Percentiles rank a stretch among this genome's conserved stretches.
Conservation (phyloP, 2,329 filamentous ascomycete species). For the Colletotrichum tanaceti region DNA sequence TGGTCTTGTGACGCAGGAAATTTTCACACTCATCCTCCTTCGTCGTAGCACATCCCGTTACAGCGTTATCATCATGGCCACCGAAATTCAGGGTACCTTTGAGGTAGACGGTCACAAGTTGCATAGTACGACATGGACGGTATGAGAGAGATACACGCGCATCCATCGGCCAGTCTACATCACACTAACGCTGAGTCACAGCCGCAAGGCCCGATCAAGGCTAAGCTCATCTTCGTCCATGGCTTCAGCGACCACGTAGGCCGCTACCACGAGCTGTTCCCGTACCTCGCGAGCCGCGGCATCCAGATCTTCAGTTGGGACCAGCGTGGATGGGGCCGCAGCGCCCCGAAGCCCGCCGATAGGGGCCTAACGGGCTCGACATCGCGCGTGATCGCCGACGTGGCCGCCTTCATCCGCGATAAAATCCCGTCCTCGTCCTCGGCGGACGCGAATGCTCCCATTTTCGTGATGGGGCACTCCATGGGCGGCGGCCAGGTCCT, state of each 20-base stretch:
- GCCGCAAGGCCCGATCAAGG: slow-evolving; percentile 69
- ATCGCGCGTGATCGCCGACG: slow-evolving; percentile 77
- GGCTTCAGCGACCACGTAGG: slow-evolving; percentile 90
- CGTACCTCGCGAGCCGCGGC: slow-evolving; percentile 73
- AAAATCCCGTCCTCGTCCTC: slow-evolving; percentile 59
- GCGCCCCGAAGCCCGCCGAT: slow-evolving; percentile 70
- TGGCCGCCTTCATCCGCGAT: slow-evolving; percentile 77
- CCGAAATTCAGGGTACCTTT: slow-evolving; percentile 63
- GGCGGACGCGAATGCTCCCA: slow-evolving; percentile 57
- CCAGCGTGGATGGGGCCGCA: slow-evolving; percentile 89
- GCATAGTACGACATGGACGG: slow-evolving; percentile 70
- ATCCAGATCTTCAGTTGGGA: slow-evolving; percentile 85
- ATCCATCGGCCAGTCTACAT: not conserved
- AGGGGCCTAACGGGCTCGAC: slow-evolving; percentile 82
- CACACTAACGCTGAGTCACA: slow-evolving; percentile 45
- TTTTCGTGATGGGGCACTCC: slow-evolving; percentile 90
- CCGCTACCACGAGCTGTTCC: slow-evolving; percentile 81
- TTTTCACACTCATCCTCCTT: not conserved
- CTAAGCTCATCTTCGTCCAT: slow-evolving; percentile 85
- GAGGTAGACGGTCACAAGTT: slow-evolving; percentile 58
- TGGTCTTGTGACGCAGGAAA: not conserved
- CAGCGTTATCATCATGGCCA: slow-evolving; percentile 49
- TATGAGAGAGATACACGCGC: slow-evolving; percentile 50
- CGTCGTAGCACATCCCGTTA: not conserved
- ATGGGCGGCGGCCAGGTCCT: slow-evolving; percentile 89